Evolutionary conservation across 345 rosid genomes (phyloP).

Genomic region (Angophora floribunda): DNA sequence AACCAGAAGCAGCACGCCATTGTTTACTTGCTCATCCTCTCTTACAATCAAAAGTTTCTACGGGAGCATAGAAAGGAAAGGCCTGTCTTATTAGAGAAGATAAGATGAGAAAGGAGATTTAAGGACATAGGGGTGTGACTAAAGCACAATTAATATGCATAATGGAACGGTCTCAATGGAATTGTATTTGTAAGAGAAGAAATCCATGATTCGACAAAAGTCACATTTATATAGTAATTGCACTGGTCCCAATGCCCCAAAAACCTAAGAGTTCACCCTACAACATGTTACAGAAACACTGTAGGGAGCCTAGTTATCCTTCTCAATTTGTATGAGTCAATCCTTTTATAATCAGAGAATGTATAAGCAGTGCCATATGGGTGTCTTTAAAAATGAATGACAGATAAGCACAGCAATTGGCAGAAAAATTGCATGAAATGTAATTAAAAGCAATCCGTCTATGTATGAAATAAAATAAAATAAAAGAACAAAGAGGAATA

Average conservation of each 20-base stretch:
- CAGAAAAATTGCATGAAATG: not conserved
- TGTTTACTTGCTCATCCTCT: not conserved
- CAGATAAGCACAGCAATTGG: not conserved
- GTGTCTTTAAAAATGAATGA: not conserved
- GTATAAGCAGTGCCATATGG: rapidly evolving
- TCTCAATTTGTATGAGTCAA: rapidly evolving
- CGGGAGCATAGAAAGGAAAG: not conserved
- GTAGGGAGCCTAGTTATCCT: not conserved
- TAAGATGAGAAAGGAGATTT: not conserved
- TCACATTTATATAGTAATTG: not conserved
- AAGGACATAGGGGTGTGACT: not conserved
- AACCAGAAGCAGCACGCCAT: not conserved
- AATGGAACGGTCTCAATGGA: not conserved
- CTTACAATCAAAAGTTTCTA: not conserved
- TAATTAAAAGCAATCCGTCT: not conserved
- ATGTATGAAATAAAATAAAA: not conserved
- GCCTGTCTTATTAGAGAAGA: not conserved
- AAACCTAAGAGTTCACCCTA: not conserved
- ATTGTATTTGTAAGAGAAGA: rapidly evolving
- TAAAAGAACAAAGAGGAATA: not conserved
- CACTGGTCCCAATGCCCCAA: rapidly evolving
- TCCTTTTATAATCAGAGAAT: not conserved
- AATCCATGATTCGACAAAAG: not conserved
- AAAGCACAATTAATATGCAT: not conserved
- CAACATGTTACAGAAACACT: not conserved